Percentiles rank a stretch among this genome's conserved stretches.
phyloP scores from a whole-genome alignment of 495 filamentous ascomycete genomes.

The Wilcoxina mikolae region DNA sequence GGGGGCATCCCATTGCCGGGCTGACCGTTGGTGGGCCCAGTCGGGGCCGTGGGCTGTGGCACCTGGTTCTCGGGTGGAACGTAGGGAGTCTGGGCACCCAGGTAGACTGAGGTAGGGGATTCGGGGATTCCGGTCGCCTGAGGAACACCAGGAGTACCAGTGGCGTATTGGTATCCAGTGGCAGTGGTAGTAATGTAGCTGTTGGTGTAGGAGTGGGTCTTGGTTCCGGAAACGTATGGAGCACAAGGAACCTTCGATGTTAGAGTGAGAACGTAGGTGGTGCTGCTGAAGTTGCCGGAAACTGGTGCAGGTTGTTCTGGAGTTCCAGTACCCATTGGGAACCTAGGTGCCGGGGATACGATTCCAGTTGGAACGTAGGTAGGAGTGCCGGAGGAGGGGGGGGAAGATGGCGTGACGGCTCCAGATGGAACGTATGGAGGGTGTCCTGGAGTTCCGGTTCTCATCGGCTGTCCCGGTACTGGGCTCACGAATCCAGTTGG shows the following conservation, averaged over 20 bases:
- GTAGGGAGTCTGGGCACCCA: too few relatives aligned
- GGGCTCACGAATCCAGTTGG: too few relatives aligned
- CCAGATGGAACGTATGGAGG: neutral
- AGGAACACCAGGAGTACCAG: neutral
- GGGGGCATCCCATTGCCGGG: too few relatives aligned
- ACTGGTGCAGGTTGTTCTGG: too few relatives aligned
- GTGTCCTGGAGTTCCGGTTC: neutral
- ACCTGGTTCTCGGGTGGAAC: too few relatives aligned
- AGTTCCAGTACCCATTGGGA: too few relatives aligned
- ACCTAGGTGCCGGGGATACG: neutral
- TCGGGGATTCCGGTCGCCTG: neutral
- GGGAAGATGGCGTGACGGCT: neutral
- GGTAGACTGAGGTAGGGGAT: neutral
- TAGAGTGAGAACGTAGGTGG: slow-evolving; percentile 1
- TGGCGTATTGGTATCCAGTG: neutral
- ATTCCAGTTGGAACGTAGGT: neutral
- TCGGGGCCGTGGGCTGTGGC: too few relatives aligned
- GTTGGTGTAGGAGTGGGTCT: slow-evolving; percentile 1
- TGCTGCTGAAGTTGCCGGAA: neutral
- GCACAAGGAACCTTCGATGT: neutral
- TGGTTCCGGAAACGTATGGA: neutral
- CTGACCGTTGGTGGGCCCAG: too few relatives aligned
- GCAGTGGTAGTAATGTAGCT: neutral
- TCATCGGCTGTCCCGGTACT: neutral
- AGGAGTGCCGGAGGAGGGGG: neutral